Percentiles rank a stretch among this genome's conserved stretches.
phyloP scores from a whole-genome alignment of 345 rosid genomes.

The Gossypium bickii region DNA sequence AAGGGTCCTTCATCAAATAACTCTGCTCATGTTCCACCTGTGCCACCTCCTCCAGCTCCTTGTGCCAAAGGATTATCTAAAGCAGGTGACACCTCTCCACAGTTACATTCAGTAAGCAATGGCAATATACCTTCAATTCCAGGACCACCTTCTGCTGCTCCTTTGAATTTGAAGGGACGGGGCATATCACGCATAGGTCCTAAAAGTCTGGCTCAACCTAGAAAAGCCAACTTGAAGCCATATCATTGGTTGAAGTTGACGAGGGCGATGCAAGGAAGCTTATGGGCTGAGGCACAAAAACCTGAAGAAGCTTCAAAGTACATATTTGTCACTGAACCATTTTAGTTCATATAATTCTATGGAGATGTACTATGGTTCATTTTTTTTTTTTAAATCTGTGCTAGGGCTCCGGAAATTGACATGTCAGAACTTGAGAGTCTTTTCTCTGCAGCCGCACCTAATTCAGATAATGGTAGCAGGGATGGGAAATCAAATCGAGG shows the following conservation, averaged over 20 bases:
- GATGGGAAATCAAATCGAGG: conserved; percentile 50
- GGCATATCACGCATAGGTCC: conserved; percentile 37
- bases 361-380: conserved; percentile 17
- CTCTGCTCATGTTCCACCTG: conserved; percentile 32
- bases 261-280: conserved; percentile 78
- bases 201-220: conserved; percentile 49
- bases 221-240: conserved; percentile 66
- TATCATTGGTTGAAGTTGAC: conserved; percentile 90
- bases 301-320: conserved; percentile 72
- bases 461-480: conserved; percentile 41
- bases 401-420: conserved; percentile 82
- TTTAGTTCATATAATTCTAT: neutral
- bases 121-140: conserved; percentile 64
- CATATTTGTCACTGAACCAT: conserved; percentile 4
- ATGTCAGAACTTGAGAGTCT: conserved; percentile 73
- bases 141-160: conserved; percentile 44
- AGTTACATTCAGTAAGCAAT: conserved; percentile 33
- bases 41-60: conserved; percentile 65
- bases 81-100: conserved; percentile 18
- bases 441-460: conserved; percentile 60
- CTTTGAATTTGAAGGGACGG: conserved; percentile 46
- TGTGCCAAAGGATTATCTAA: conserved; percentile 29
- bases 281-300: conserved; percentile 84
- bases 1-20: conserved; percentile 20
- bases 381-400: conserved; percentile 14